Evolutionary conservation across 371 early-diverging fungal species (phyloP).

Genomic region (Mortierella sp.): DNA sequence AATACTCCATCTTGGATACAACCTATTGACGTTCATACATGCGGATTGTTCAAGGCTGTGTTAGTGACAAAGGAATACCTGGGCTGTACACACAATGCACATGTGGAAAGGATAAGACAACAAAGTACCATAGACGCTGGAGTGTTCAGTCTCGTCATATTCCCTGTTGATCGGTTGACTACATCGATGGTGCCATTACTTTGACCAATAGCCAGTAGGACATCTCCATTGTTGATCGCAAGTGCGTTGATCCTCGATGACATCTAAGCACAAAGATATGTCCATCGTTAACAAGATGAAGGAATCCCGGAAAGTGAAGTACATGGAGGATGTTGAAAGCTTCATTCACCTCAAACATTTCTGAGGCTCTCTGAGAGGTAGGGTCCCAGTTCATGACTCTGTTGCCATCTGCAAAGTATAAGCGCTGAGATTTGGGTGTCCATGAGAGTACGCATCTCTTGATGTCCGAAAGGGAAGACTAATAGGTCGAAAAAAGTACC

Average conservation of each 20-base stretch:
- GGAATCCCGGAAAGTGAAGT: not conserved
- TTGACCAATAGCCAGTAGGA: conserved; percentile 39
- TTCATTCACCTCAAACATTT: conserved; percentile 29
- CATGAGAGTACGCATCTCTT: conserved; percentile 39
- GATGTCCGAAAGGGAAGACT: conserved; percentile 1
- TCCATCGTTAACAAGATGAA: not conserved
- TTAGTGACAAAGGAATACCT: too few relatives aligned
- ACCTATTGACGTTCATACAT: conserved; percentile 21
- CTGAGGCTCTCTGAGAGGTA: conserved; percentile 7
- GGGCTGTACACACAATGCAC: too few relatives aligned
- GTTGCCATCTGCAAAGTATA: conserved; percentile 39
- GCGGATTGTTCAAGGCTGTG: too few relatives aligned
- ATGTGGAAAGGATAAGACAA: too few relatives aligned
- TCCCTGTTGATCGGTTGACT: conserved; percentile 31
- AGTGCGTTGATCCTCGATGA: conserved; percentile 37
- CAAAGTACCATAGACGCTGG: conserved; percentile 28
- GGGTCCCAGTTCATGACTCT: conserved; percentile 43
- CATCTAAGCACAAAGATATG: conserved; percentile 12
- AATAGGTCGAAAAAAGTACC: too few relatives aligned
- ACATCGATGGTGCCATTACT: conserved; percentile 32
- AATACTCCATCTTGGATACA: conserved; percentile 53
- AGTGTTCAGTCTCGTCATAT: conserved; percentile 23
- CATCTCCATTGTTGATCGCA: conserved; percentile 37
- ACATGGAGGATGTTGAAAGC: not conserved
- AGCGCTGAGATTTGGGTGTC: conserved; percentile 36